These are phyloP conservation scores for Pulicaria dysenterica DNA, from an alignment of 129 eudicot genomes.

Conservation along the genomic window DNA sequence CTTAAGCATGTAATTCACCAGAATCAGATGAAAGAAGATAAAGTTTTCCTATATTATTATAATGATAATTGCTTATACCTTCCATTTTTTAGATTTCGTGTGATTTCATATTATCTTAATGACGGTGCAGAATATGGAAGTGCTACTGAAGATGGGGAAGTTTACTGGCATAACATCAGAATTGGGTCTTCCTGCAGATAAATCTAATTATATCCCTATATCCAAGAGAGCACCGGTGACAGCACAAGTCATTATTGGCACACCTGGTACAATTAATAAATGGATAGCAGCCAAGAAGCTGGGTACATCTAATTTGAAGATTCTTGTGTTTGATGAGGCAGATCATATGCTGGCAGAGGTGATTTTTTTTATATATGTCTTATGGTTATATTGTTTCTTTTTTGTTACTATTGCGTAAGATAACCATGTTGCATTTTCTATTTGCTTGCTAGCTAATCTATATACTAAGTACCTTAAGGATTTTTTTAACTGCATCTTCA, in stretches of 20 bases:
- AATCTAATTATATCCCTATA: slow-evolving; percentile 43
- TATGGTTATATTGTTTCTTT: slow-evolving; percentile 8
- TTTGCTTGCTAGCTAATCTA: not conserved
- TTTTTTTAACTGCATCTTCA: not conserved
- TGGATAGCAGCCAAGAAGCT: slow-evolving; percentile 63
- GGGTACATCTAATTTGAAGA: slow-evolving; percentile 59
- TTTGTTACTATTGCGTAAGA: slow-evolving; percentile 13
- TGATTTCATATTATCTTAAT: slow-evolving; percentile 1
- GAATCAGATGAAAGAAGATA: not conserved
- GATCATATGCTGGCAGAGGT: slow-evolving; percentile 94
- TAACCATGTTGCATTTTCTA: not conserved
- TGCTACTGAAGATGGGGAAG: slow-evolving; percentile 76
- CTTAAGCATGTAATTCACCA: not conserved
- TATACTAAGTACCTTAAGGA: not conserved
- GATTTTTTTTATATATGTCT: not conserved
- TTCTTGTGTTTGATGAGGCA: slow-evolving; percentile 96
- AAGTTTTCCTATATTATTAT: not conserved
- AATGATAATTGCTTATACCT: not conserved
- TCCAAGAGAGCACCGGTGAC: slow-evolving; percentile 51
- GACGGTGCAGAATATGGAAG: slow-evolving; percentile 79
- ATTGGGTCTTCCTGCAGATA: slow-evolving; percentile 66
- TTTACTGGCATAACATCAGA: slow-evolving; percentile 72
- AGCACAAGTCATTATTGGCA: slow-evolving; percentile 81
- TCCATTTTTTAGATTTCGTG: not conserved
- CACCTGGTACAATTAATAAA: slow-evolving; percentile 80